Evolutionary conservation across 352 stramenopile species (phyloP).

Genomic region (Achlya hypogyna): DNA sequence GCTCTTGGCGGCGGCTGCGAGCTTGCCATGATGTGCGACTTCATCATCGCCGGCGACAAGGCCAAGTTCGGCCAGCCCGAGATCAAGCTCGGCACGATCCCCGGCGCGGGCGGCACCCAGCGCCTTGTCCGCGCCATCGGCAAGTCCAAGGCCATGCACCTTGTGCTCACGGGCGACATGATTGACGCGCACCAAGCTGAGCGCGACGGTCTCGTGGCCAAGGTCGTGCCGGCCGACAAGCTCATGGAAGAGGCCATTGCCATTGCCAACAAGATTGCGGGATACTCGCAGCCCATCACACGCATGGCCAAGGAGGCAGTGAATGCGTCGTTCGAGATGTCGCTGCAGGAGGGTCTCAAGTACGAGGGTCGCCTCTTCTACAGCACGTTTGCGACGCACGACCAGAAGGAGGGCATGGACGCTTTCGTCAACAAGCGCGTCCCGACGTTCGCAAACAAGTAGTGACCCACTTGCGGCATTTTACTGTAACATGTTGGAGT

Average conservation of each 20-base stretch:
- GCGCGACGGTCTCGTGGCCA: conserved; percentile 88
- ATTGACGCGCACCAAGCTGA: conserved; percentile 94
- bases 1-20: conserved; percentile 96
- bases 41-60: conserved; percentile 93
- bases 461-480: no score
- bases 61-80: conserved; percentile 98
- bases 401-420: conserved; percentile 93
- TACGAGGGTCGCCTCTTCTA: conserved; percentile 98
- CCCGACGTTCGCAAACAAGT: conserved; percentile 92
- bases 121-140: conserved; percentile 94
- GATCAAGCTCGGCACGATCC: conserved; percentile 97
- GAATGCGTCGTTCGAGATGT: conserved; percentile 89
- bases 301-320: conserved; percentile 97
- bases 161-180: conserved; percentile 97
- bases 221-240: conserved; percentile 86
- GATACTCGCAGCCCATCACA: conserved; percentile 91
- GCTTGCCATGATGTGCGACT: conserved; percentile 98
- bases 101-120: conserved; percentile 94
- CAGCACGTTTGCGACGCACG: conserved; percentile 93
- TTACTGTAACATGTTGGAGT: no score
- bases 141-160: conserved; percentile 99
- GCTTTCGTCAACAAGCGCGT: conserved; percentile 97
- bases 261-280: conserved; percentile 93
- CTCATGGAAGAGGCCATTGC: conserved; percentile 93
- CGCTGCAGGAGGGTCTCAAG: conserved; percentile 90